Conservation (phyloP, 345 rosid genomes). For the Nephelium lappaceum region DNA sequence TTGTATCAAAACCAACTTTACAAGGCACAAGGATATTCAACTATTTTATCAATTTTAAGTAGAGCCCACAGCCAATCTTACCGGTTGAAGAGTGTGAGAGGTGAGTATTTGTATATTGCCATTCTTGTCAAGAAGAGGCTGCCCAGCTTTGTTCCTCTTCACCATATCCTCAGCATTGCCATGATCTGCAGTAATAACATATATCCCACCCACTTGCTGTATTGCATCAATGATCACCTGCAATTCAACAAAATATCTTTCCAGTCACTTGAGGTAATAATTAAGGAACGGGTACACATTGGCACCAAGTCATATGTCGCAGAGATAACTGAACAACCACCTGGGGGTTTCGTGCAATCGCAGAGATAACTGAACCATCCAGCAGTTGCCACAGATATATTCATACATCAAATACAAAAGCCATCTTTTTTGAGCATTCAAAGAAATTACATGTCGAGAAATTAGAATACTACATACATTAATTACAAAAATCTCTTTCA, state of each 20-base stretch:
- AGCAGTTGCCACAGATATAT: neutral
- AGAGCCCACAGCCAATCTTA: constrained; percentile 40
- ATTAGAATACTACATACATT: neutral
- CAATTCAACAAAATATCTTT: constrained; percentile 13
- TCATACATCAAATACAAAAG: too few relatives aligned
- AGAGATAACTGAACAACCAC: neutral
- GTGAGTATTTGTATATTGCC: constrained; percentile 91
- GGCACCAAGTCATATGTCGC: neutral
- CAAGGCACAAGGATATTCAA: neutral
- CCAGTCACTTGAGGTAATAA: neutral
- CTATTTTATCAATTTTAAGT: neutral
- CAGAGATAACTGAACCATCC: too few relatives aligned
- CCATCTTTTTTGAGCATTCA: neutral
- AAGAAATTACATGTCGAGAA: too few relatives aligned
- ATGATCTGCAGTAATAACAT: constrained; percentile 94
- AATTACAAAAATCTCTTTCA: neutral
- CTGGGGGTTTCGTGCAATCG: neutral
- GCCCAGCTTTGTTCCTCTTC: constrained; percentile 81
- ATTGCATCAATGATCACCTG: constrained; percentile 89
- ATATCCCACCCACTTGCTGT: constrained; percentile 88
- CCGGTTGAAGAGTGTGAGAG: constrained; percentile 93
- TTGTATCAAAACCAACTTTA: neutral
- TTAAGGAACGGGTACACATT: neutral
- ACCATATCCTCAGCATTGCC: constrained; percentile 99
- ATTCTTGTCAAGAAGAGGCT: constrained; percentile 63